phyloP scores from a whole-genome alignment of 2,329 filamentous ascomycete genomes.

The Botryotinia narcissicola region DNA sequence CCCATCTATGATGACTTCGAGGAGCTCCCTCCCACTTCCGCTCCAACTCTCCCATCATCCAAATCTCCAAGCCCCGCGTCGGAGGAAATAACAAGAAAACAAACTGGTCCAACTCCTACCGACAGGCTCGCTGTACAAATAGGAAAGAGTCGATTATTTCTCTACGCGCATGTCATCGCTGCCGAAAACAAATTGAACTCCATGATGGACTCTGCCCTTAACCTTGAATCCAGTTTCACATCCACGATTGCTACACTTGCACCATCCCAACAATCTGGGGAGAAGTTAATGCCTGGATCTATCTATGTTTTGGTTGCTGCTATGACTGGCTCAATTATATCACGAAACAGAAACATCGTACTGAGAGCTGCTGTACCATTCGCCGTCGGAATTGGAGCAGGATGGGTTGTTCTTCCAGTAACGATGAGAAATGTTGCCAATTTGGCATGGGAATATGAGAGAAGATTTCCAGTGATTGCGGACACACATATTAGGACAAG shows the following conservation, averaged over 20 bases:
- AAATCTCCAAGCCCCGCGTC: constrained; percentile 24
- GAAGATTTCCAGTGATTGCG: constrained; percentile 78
- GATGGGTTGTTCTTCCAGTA: constrained; percentile 80
- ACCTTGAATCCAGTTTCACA: constrained; percentile 87
- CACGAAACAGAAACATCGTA: constrained; percentile 81
- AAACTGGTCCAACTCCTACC: constrained; percentile 69
- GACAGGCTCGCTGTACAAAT: constrained; percentile 85
- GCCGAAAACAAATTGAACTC: constrained; percentile 82
- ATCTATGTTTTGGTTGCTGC: constrained; percentile 91
- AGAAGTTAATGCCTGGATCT: constrained; percentile 83
- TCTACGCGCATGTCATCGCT: constrained; percentile 71
- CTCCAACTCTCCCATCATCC: constrained; percentile 27
- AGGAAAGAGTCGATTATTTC: constrained; percentile 72
- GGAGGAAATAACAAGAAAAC: constrained; percentile 32
- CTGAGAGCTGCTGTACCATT: constrained; percentile 75
- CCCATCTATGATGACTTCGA: constrained; percentile 78
- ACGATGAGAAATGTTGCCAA: constrained; percentile 88
- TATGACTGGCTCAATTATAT: constrained; percentile 92
- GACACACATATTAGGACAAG: constrained; percentile 75
- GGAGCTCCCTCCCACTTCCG: constrained; percentile 40
- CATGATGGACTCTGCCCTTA: constrained; percentile 75
- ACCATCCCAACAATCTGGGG: constrained; percentile 78
- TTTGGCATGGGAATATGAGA: constrained; percentile 88
- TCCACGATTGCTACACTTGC: constrained; percentile 85
- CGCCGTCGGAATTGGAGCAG: constrained; percentile 76